Evolutionary conservation across 768 basidiomycete genomes (phyloP).

Genomic region (Lactarius pseudohatsudake): DNA sequence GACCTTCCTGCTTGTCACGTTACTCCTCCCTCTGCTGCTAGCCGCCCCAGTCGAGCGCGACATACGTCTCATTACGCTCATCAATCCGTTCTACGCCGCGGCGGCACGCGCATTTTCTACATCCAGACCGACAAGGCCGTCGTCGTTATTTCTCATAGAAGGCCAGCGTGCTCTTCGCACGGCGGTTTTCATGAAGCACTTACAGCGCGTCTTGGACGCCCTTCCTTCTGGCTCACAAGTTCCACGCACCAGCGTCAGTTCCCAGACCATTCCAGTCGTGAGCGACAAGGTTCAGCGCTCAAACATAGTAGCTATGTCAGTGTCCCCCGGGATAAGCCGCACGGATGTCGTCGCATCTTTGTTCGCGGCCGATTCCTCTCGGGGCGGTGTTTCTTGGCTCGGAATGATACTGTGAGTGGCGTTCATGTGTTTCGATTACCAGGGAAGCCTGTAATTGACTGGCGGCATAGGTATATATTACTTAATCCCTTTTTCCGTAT

Average conservation of each 20-base stretch:
- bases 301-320: slow-evolving; percentile 73
- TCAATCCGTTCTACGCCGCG: slow-evolving; percentile 90
- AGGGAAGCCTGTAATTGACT: not conserved
- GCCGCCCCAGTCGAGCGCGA: slow-evolving; percentile 85
- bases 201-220: slow-evolving; percentile 83
- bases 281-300: slow-evolving; percentile 52
- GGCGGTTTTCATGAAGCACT: slow-evolving; percentile 66
- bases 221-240: slow-evolving; percentile 62
- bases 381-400: slow-evolving; percentile 39
- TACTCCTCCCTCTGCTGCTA: slow-evolving; percentile 76
- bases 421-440: not conserved
- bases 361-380: slow-evolving; percentile 47
- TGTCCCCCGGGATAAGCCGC: slow-evolving; percentile 75
- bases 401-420: slow-evolving; percentile 52
- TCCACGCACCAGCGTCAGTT: slow-evolving; percentile 40
- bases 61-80: slow-evolving; percentile 82
- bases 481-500: slow-evolving; percentile 66
- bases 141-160: slow-evolving; percentile 51
- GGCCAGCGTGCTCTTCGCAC: slow-evolving; percentile 65
- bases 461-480: slow-evolving; percentile 54
- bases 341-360: slow-evolving; percentile 63
- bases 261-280: slow-evolving; percentile 39
- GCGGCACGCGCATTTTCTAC: slow-evolving; percentile 50
- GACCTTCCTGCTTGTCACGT: slow-evolving; percentile 75
- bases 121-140: slow-evolving; percentile 31